Conservation (phyloP, 2,329 filamentous ascomycete species). For the Xylaria sp. region DNA sequence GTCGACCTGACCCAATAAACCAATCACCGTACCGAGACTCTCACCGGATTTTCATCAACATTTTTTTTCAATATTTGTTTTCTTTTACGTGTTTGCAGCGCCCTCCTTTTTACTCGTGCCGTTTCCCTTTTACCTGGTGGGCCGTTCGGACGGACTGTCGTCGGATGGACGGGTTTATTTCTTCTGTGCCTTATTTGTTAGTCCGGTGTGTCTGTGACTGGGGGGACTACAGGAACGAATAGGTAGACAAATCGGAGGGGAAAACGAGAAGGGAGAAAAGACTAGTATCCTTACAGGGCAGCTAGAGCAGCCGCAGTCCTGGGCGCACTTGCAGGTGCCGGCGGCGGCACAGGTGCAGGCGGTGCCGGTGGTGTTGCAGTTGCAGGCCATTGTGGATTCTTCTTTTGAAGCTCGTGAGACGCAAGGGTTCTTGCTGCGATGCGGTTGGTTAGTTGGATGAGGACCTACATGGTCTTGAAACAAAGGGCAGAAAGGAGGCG, state of each 20-base stretch:
- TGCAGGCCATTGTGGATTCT: conserved; percentile 23
- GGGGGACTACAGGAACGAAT: not conserved
- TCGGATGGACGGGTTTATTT: not conserved
- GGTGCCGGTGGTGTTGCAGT: conserved; percentile 26
- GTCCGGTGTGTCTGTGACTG: not conserved
- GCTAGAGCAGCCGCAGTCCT: conserved; percentile 28
- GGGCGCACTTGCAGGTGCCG: conserved; percentile 27
- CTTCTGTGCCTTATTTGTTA: not conserved
- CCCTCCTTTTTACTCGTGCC: not conserved
- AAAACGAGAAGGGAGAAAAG: not conserved
- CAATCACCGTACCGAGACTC: not conserved
- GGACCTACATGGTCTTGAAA: too few species aligned
- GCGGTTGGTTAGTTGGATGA: not conserved
- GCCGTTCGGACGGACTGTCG: not conserved
- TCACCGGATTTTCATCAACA: not conserved
- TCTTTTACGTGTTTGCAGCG: not conserved
- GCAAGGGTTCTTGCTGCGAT: not conserved
- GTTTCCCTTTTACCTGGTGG: too few species aligned
- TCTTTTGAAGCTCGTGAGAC: not conserved
- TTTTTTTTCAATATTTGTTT: not conserved
- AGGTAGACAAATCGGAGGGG: not conserved
- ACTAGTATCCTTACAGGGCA: conserved; percentile 25
- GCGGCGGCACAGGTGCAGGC: conserved; percentile 26
- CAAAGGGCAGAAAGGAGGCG: too few species aligned
- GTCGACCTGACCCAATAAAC: not conserved